Evolutionary conservation across 73 alveolate species (phyloP).

Genomic region (Symbiodinium pilosum): DNA sequence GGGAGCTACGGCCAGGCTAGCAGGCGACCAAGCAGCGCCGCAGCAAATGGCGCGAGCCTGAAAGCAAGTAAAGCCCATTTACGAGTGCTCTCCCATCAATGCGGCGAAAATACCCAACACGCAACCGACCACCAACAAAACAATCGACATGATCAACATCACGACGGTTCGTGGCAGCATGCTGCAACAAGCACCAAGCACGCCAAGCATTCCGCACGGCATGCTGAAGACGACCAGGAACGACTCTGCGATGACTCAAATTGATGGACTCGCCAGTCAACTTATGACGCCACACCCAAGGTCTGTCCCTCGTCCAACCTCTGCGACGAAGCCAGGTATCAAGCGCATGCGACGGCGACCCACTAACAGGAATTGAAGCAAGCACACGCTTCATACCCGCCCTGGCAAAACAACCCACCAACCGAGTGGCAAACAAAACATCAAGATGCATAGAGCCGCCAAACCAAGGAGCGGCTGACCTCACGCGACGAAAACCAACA

Average conservation of each 20-base stretch:
- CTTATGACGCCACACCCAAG: constrained; percentile 5
- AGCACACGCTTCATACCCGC: neutral
- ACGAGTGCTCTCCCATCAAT: neutral
- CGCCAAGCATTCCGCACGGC: constrained; percentile 35
- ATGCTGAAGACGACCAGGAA: constrained; percentile 10
- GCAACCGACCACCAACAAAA: too few relatives aligned
- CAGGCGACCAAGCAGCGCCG: neutral
- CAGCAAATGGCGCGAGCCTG: neutral
- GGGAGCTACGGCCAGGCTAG: neutral
- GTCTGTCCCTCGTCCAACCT: neutral
- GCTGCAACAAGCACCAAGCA: neutral
- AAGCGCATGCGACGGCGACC: constrained; percentile 24
- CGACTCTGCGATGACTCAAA: neutral
- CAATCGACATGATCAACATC: neutral
- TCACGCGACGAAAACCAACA: constrained; percentile 41
- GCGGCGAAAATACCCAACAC: neutral
- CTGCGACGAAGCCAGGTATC: neutral
- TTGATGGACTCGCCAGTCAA: neutral
- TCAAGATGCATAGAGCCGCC: constrained; percentile 42
- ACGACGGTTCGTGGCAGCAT: neutral
- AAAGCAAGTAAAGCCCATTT: constrained; percentile 27
- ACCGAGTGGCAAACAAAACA: constrained; percentile 20
- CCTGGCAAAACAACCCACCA: neutral
- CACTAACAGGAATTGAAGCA: neutral
- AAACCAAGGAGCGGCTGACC: constrained; percentile 29